These are phyloP conservation scores for Fusarium proliferatum DNA, from an alignment of 2,329 filamentous ascomycete genomes.

Conservation along the genomic window DNA sequence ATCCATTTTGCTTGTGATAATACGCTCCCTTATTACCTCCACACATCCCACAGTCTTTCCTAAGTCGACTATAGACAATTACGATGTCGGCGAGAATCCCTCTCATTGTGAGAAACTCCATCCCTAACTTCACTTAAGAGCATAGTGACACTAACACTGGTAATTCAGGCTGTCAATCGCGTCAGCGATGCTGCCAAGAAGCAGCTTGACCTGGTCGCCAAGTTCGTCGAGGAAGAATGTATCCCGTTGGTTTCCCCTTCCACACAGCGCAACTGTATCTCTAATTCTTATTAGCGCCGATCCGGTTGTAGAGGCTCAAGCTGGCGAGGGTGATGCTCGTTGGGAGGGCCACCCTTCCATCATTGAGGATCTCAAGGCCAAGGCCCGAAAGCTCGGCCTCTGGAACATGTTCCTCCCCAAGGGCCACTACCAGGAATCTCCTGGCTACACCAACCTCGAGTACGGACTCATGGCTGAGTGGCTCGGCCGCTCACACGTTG, in stretches of 20 bases:
- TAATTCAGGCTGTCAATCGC: slow-evolving; percentile 58
- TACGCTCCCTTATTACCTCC: slow-evolving; percentile 3
- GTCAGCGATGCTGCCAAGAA: slow-evolving; percentile 88
- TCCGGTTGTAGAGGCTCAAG: slow-evolving; percentile 80
- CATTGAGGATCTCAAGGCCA: slow-evolving; percentile 88
- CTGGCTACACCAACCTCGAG: slow-evolving; percentile 94
- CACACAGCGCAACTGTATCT: not conserved
- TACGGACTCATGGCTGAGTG: slow-evolving; percentile 98
- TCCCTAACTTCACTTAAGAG: not conserved
- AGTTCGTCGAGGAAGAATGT: slow-evolving; percentile 97
- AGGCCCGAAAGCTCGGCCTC: slow-evolving; percentile 83
- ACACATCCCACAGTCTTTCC: slow-evolving; percentile 4
- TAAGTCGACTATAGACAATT: not conserved
- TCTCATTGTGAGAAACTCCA: slow-evolving; percentile 45
- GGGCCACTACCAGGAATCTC: slow-evolving; percentile 94
- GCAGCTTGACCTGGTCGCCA: slow-evolving; percentile 88
- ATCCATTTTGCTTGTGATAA: not conserved
- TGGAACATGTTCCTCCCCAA: slow-evolving; percentile 99
- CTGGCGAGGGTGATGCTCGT: slow-evolving; percentile 79
- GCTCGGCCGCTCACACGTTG: slow-evolving; percentile 85
- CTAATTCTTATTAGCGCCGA: slow-evolving; percentile 69
- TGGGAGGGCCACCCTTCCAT: slow-evolving; percentile 84
- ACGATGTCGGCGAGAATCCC: slow-evolving; percentile 51
- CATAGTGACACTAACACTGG: slow-evolving; percentile 13
- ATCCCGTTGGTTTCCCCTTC: slow-evolving; percentile 68